phyloP scores from a whole-genome alignment of 2,329 filamentous ascomycete genomes.

The Rugonectria rugulosa region DNA sequence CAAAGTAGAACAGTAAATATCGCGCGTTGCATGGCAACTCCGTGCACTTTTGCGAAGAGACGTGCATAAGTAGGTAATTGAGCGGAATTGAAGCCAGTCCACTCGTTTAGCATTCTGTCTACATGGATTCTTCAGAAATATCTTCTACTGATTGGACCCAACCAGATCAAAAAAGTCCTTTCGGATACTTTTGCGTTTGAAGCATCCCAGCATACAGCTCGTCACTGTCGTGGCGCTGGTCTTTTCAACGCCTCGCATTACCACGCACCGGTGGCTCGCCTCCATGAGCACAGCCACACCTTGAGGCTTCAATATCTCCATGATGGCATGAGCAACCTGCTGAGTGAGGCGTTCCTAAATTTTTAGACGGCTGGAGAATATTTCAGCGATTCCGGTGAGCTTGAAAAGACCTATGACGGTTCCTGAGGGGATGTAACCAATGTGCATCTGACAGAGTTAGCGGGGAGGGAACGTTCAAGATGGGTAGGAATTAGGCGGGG shows the following conservation, averaged over 20 bases:
- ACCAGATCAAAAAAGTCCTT: conserved; percentile 93
- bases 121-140: no score
- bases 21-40: no score
- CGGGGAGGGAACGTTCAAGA: background rate
- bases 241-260: conserved; percentile 97
- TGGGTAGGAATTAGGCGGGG: background rate
- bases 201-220: conserved; percentile 96
- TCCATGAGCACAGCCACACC: conserved; percentile 98
- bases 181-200: conserved; percentile 87
- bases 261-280: conserved; percentile 95
- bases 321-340: conserved; percentile 92
- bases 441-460: conserved; percentile 80
- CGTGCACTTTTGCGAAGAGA: no score
- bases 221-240: conserved; percentile 87
- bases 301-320: conserved; percentile 90
- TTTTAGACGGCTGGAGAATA: conserved; percentile 93
- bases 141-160: conserved; percentile 61
- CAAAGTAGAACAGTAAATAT: no score
- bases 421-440: conserved; percentile 93
- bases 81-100: no score
- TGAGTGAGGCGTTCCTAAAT: conserved; percentile 97
- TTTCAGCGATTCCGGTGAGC: conserved; percentile 92
- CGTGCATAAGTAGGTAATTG: no score
- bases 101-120: no score
- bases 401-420: conserved; percentile 96